These are phyloP conservation scores for Pyricularia sp. DNA, from an alignment of 2,329 filamentous ascomycete genomes.

Conservation along the genomic window DNA sequence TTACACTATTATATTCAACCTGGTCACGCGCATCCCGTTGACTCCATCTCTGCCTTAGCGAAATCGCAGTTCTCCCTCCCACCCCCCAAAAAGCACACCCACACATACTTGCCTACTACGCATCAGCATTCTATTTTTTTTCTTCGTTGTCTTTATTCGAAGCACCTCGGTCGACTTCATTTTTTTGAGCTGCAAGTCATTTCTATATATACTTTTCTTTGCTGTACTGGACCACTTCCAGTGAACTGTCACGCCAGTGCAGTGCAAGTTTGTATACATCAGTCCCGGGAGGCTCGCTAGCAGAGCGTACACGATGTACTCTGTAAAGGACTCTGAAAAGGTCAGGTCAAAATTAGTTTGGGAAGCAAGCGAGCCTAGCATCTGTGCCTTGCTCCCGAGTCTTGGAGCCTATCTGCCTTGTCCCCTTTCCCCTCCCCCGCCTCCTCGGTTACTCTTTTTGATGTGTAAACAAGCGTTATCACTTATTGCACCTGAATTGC, in stretches of 20 bases:
- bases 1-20: neutral
- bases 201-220: neutral
- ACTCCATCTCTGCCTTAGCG: neutral
- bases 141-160: neutral
- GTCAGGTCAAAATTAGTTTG: neutral
- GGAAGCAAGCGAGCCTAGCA: neutral
- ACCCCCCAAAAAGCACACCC: neutral
- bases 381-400: neutral
- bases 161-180: neutral
- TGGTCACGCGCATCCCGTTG: neutral
- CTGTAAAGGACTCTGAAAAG: neutral
- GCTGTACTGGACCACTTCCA: neutral
- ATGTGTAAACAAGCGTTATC: neutral
- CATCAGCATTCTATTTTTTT: neutral
- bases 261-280: neutral
- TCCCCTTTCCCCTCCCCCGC: neutral
- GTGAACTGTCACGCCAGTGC: conserved; percentile 1
- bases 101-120: neutral
- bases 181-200: neutral
- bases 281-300: neutral
- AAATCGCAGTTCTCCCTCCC: neutral
- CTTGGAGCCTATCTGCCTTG: neutral
- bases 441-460: neutral
- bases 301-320: neutral
- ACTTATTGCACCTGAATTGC: neutral